Conservation (phyloP, 1,284 basidiomycete species). For the Microbotryum lychnidis-dioicae region DNA sequence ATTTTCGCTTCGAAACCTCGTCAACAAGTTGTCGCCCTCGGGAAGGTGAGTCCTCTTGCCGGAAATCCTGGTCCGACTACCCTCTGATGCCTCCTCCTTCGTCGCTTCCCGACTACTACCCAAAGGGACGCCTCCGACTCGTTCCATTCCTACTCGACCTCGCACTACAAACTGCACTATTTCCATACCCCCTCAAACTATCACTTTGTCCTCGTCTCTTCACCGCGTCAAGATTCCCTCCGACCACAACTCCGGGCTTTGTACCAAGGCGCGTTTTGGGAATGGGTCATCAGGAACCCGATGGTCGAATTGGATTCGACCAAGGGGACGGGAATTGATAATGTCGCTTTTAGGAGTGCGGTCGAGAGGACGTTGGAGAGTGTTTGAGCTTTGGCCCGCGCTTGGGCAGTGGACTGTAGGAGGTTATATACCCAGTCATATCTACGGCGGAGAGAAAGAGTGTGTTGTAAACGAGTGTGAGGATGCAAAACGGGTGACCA, state of each 20-base stretch:
- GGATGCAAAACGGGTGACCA: too few relatives aligned
- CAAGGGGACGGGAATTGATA: conserved; percentile 66
- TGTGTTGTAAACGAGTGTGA: too few relatives aligned
- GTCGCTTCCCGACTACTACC: background rate
- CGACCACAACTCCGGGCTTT: conserved; percentile 78
- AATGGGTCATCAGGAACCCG: conserved; percentile 87
- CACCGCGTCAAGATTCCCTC: conserved; percentile 41
- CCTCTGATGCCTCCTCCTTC: background rate
- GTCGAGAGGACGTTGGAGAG: conserved; percentile 27
- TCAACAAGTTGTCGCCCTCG: conserved; percentile 61
- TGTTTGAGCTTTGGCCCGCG: too few relatives aligned
- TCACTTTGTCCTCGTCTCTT: conserved; percentile 87
- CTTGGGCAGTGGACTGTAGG: too few relatives aligned
- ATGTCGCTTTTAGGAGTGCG: conserved; percentile 48
- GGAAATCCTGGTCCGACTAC: conserved; percentile 1
- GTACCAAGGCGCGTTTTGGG: conserved; percentile 83
- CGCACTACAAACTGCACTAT: conserved; percentile 85
- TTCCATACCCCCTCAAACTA: conserved; percentile 87
- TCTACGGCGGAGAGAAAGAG: too few relatives aligned
- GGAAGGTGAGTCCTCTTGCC: background rate
- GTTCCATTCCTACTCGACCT: conserved; percentile 84
- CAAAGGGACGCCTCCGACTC: conserved; percentile 58
- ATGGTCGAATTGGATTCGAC: conserved; percentile 48
- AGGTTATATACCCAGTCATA: too few relatives aligned
- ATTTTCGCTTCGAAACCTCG: conserved; percentile 84